Evolutionary conservation across 345 rosid species (phyloP).

Genomic region (Eucalyptus tenuipes): DNA sequence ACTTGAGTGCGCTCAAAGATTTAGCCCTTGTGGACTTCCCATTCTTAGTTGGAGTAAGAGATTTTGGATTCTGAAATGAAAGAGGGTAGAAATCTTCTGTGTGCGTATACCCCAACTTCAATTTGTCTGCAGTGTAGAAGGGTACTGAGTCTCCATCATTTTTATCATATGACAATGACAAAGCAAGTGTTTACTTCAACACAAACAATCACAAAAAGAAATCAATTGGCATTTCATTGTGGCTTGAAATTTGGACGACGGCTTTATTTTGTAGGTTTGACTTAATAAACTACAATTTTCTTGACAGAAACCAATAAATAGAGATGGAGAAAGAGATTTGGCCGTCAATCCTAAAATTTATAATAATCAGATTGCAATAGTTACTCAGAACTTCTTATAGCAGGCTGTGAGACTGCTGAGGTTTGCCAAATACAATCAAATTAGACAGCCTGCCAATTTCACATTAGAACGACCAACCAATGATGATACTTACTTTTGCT

Average conservation of each 20-base stretch:
- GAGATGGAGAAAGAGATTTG: background rate
- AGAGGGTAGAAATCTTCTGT: background rate
- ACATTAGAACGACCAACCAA: background rate
- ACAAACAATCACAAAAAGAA: background rate
- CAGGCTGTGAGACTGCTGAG: background rate
- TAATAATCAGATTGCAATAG: background rate
- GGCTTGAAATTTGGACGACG: background rate
- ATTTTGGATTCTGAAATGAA: slow-evolving; percentile 11
- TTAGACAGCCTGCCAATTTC: background rate
- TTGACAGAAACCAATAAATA: background rate
- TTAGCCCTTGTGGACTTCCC: slow-evolving; percentile 26
- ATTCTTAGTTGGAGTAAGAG: slow-evolving; percentile 19
- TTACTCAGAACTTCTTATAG: background rate
- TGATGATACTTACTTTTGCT: slow-evolving; percentile 33
- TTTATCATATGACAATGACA: background rate
- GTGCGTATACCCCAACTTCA: slow-evolving; percentile 15
- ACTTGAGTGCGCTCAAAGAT: slow-evolving; percentile 12
- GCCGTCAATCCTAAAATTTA: background rate
- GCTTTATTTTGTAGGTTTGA: background rate
- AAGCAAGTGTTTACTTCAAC: background rate
- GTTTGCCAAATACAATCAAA: background rate
- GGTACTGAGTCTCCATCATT: slow-evolving; percentile 5
- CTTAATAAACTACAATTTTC: background rate
- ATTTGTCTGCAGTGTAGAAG: slow-evolving; percentile 34
- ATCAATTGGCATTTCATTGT: background rate